Conservation (phyloP, 1,284 basidiomycete species). For the Tilletia horrida region DNA sequence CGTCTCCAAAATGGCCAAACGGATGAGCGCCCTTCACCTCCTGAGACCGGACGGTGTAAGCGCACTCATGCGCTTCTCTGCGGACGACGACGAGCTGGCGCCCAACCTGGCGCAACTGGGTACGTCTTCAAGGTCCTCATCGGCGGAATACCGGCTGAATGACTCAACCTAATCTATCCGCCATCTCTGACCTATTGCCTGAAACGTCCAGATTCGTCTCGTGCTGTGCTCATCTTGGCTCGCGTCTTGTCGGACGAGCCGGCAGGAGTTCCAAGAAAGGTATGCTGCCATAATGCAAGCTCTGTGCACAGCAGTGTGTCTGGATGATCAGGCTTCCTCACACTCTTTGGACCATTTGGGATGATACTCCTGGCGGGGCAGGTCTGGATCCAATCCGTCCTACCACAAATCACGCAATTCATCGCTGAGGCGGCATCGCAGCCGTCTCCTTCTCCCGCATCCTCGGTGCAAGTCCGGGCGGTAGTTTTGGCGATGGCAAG, state of each 20-base stretch:
- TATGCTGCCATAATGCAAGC: neutral
- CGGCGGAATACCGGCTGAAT: neutral
- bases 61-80: conserved; percentile 34
- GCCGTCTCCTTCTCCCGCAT: neutral
- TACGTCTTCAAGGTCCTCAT: neutral
- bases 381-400: neutral
- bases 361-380: neutral
- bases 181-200: neutral
- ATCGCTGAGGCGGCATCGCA: neutral
- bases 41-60: conserved; percentile 48
- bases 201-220: neutral
- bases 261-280: neutral
- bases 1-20: conserved; percentile 31
- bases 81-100: conserved; percentile 25
- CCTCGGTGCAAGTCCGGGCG: neutral
- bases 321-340: neutral
- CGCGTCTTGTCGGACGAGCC: neutral
- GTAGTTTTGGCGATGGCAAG: conserved; percentile 20
- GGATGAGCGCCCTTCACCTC: conserved; percentile 44
- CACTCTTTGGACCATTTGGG: neutral
- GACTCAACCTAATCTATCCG: neutral
- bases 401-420: neutral
- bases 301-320: neutral
- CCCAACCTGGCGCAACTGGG: conserved; percentile 17
- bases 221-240: conserved; percentile 6